Base-by-base conservation (phyloP, 75 land plant genomes). In the Cryptomeria japonica region DNA sequence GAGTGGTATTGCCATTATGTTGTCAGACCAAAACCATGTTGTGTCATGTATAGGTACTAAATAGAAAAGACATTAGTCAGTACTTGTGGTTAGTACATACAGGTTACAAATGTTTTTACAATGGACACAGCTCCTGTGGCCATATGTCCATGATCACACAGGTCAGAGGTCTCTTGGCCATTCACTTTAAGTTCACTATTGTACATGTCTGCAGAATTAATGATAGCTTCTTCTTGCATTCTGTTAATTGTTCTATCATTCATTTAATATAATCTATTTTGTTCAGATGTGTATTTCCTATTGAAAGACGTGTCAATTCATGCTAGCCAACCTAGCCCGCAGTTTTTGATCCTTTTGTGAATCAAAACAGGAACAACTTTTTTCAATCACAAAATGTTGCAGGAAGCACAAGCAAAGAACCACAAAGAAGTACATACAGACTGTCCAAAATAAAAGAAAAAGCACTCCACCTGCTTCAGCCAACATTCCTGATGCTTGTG, bases 401-500 rank as follows among this genome's bases (percentile, higher is more conserved):
- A 85, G 64, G 76, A 84, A 84, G 55, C 19, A 56, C 5, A 28
- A 37, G 15, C 16, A 38, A 7, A 25, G 18, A 82, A 5, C 51
- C 51, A 82, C 49, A 82, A 44, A 82, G 15, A 42, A 82, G 51
- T 38, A 82, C 53, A 82, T n/a, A 12, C 5, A 82, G 49, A 41
- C 5, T 44, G 31, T 12, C 84, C 49, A n/a, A 44, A n/a, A 44
- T 44, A 16, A 42, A 19, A 87, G 87, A 38, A 38, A 25, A 9
- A 87, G 84, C 47, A 58, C 86, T 89, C 89, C 90, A 97, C 99
- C 92, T 93, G 95, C 90, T 97, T 97, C 78, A 97, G 92, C 99
- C 99, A 97, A 93, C 99, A 97, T 85, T 97, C 99, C 83, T 90
- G 92, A 91, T 96, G 89, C 83, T 92, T 97, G 88, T 97, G 99